Evolutionary conservation across 495 filamentous ascomycete genomes (phyloP).

Genomic region (Hypoxylon cercidicola): DNA sequence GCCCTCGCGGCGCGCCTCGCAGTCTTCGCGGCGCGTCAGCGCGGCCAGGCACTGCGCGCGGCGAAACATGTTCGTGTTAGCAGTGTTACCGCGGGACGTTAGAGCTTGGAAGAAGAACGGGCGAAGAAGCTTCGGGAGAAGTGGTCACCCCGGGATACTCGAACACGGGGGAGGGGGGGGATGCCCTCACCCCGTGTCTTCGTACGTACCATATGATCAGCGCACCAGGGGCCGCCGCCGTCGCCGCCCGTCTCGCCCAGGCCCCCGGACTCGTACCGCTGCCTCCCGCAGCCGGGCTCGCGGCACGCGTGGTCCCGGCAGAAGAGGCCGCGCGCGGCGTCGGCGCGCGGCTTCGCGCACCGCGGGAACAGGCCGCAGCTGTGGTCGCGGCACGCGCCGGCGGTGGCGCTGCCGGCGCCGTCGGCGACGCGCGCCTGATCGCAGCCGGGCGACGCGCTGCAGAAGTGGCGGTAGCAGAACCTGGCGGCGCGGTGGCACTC

Average conservation of each 20-base stretch:
- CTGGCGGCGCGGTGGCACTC: conserved; percentile 17
- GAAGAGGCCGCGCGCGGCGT: conserved; percentile 19
- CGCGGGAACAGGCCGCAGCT: conserved; percentile 22
- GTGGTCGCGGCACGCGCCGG: conserved; percentile 32
- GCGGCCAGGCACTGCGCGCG: conserved; percentile 34
- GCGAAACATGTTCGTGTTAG: too few species aligned
- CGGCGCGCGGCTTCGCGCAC: conserved; percentile 17
- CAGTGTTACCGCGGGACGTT: too few species aligned
- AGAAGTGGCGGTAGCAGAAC: conserved; percentile 36
- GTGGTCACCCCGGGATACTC: too few species aligned
- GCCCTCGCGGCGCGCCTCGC: conserved; percentile 22
- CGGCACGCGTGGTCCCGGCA: conserved; percentile 31
- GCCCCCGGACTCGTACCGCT: conserved; percentile 19
- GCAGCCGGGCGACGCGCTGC: conserved; percentile 16
- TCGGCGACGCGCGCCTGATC: conserved; percentile 19
- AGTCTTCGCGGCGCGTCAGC: conserved; percentile 27
- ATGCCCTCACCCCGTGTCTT: too few species aligned
- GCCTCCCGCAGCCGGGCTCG: conserved; percentile 19
- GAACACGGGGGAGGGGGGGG: too few species aligned
- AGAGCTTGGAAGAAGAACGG: too few species aligned
- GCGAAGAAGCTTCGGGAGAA: too few species aligned
- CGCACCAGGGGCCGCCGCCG: conserved; percentile 20
- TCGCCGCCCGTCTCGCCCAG: neutral
- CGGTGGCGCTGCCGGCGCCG: conserved; percentile 2
- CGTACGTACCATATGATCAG: conserved; percentile 35